A percentile compares a stretch with the other conserved stretches of the same genome.
Conservation (phyloP, 768 basidiomycete species). For the Suillus luteus region DNA sequence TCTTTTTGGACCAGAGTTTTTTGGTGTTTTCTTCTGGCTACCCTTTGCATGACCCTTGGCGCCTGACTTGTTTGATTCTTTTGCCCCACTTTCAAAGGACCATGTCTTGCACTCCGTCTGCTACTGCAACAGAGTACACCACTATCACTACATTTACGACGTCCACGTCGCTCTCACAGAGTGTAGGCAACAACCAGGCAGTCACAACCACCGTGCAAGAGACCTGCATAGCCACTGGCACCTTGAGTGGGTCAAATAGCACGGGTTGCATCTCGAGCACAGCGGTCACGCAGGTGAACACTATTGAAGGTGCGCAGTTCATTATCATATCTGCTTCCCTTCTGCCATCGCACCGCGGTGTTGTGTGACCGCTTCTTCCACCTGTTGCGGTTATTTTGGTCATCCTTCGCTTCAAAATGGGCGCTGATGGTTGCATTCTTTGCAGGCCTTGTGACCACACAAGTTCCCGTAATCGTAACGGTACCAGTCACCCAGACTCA, state of each 20-base stretch:
- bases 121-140: conserved; percentile 46
- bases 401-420: not conserved
- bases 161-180: conserved; percentile 40
- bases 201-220: conserved; percentile 35
- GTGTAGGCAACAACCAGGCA: conserved; percentile 33
- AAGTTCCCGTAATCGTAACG: conserved; percentile 44
- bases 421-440: conserved; percentile 18
- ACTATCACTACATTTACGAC: conserved; percentile 37
- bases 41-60: not conserved
- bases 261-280: conserved; percentile 33
- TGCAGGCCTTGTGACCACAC: conserved; percentile 33
- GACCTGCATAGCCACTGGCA: conserved; percentile 36
- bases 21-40: not conserved
- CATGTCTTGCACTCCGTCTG: conserved; percentile 44
- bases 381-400: conserved; percentile 8
- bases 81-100: not conserved
- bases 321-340: not conserved
- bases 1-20: not conserved
- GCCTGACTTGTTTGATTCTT: not conserved
- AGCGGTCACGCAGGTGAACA: conserved; percentile 32
- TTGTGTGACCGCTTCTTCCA: conserved; percentile 16
- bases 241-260: conserved; percentile 23
- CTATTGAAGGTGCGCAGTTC: conserved; percentile 36
- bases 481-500: conserved; percentile 33
- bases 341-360: conserved; percentile 1